Evolutionary conservation across 495 filamentous ascomycete species (phyloP).

Genomic region (Aspergillus diversus): DNA sequence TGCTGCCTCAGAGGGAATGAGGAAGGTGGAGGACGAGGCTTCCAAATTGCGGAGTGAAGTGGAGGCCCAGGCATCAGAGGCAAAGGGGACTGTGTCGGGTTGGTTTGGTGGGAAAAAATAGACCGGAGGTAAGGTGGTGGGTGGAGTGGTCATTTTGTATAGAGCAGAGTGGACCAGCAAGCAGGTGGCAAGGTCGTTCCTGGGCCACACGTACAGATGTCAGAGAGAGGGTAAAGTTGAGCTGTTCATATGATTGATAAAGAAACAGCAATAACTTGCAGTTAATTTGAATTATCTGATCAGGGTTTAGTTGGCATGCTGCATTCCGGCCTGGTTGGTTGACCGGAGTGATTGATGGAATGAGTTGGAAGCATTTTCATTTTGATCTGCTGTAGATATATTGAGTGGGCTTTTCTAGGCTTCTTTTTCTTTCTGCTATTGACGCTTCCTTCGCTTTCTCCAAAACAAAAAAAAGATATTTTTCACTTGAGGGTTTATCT

Average conservation of each 20-base stretch:
- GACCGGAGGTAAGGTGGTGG: neutral
- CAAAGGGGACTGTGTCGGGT: constrained; percentile 74
- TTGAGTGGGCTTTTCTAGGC: neutral
- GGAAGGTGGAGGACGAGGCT: constrained; percentile 49
- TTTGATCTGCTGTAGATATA: neutral
- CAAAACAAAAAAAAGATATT: neutral
- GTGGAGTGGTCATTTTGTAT: neutral
- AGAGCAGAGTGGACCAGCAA: no score
- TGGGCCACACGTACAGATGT: no score
- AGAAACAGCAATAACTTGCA: neutral
- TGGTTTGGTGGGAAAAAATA: constrained; percentile 79
- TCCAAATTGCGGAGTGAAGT: constrained; percentile 67
- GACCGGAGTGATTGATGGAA: neutral
- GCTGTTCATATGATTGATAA: no score
- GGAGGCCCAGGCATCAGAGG: constrained; percentile 73
- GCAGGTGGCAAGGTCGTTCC: no score
- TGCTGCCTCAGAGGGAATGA: constrained; percentile 46
- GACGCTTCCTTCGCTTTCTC: neutral
- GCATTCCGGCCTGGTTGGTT: neutral
- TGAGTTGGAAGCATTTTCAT: neutral
- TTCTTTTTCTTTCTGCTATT: neutral
- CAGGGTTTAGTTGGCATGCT: neutral
- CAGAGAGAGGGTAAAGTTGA: no score
- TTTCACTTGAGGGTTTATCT: neutral
- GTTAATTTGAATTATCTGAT: neutral